Base-by-base conservation (phyloP, 768 basidiomycete genomes). In the Boletus reticulatus region DNA sequence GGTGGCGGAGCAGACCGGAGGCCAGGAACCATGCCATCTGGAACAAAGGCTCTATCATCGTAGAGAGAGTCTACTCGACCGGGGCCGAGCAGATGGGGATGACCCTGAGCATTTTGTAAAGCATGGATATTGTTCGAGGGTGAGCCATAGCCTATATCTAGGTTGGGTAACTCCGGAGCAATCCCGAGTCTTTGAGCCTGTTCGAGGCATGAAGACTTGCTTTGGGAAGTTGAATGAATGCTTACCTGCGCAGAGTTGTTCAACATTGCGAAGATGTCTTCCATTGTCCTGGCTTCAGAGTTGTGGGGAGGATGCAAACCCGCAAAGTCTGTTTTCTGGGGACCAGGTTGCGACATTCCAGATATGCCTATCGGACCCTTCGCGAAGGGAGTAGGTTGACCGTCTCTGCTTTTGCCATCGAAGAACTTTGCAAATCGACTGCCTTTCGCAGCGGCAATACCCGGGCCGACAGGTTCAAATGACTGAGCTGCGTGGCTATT, bases 401-500 rank as follows among this genome's bases (percentile, higher is more conserved):
- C 63, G 14, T 85, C 84, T 58, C 78, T 79, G 31, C 67, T 65
- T 69, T 89, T 91, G n/a, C 80, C 80, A 61, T 92, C 90, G 59
- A 92, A 93, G 70, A 92, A 91, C 67, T 92, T 93, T 32, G 89
- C 91, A 68, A 92, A 88, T 37, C 91, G 84, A 66, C 90, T 92
- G 39, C 90, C 90, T 69, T 87, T 90, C 24, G 77, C 78, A 32
- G 76, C 73, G 14, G 82, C 76, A 64, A 81, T 75, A 32, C 80
- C 77, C 27, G 77, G 76, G 24, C 74, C 75, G 49, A 66, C 69
- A 44, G 67, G 59, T 47, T 71, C 70, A 16, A 70, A 68, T 8
- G 64, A 45, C 42, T 58, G 67, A 24, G 47, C 34, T 17, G 55
- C 19, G 34, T 57, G 55, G 27, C 24, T 62, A 44, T 52, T 59